Evolutionary conservation across 805 yeast genomes (phyloP).

Genomic region (Dipodascus geniculatus): DNA sequence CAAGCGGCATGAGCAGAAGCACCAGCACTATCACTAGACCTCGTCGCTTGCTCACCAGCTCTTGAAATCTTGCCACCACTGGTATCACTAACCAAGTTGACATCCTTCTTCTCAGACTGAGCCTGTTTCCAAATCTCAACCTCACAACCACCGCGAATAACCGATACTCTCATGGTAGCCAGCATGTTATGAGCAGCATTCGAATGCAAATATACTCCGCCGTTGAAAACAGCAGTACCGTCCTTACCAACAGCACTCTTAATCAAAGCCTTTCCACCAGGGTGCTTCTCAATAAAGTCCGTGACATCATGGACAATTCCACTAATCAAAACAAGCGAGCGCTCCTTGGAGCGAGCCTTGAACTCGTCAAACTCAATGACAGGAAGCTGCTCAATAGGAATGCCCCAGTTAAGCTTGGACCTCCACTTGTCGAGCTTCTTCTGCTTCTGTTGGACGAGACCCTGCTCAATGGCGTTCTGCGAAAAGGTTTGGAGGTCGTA

Average conservation of each 20-base stretch:
- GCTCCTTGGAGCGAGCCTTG: slow-evolving; percentile 35
- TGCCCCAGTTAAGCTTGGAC: slow-evolving; percentile 82
- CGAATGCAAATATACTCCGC: slow-evolving; percentile 88
- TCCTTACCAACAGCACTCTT: slow-evolving; percentile 81
- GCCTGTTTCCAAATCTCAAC: slow-evolving; percentile 74
- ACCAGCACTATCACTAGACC: slow-evolving; percentile 30
- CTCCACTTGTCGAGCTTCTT: slow-evolving; percentile 65
- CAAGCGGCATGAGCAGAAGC: slow-evolving; percentile 53
- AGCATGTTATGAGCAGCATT: slow-evolving; percentile 85
- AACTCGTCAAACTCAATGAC: slow-evolving; percentile 46
- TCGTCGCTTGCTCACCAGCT: slow-evolving; percentile 50
- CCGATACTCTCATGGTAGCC: slow-evolving; percentile 91
- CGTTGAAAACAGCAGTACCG: slow-evolving; percentile 88
- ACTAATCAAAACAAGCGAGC: slow-evolving; percentile 68
- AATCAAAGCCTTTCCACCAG: slow-evolving; percentile 80
- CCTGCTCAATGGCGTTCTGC: slow-evolving; percentile 52
- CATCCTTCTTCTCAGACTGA: slow-evolving; percentile 53
- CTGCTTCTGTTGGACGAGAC: slow-evolving; percentile 73
- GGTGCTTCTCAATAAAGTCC: slow-evolving; percentile 84
- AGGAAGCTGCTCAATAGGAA: slow-evolving; percentile 81
- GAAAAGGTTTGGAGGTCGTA: slow-evolving; percentile 44
- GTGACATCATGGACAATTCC: slow-evolving; percentile 92
- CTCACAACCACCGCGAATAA: slow-evolving; percentile 68
- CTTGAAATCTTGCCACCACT: slow-evolving; percentile 45
- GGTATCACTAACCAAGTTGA: slow-evolving; percentile 41